A percentile compares a stretch with the other conserved stretches of the same genome.
Conservation (phyloP, 129 eudicot genomes). For the Ambrosia artemisiifolia region DNA sequence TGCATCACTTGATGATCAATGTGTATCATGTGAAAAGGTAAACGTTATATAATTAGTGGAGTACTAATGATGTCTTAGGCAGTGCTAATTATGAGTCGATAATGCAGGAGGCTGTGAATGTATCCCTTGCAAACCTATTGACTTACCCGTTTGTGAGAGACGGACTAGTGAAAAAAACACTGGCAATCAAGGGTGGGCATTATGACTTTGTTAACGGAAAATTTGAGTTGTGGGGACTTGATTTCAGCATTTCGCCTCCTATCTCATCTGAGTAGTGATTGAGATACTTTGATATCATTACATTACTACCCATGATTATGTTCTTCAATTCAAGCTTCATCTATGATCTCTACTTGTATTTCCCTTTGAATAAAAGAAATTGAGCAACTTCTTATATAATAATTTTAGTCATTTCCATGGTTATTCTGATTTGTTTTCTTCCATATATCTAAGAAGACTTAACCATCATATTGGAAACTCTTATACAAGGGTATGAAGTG, state of each 20-base stretch:
- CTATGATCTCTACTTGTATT: constrained; percentile 25
- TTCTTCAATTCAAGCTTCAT: constrained; percentile 13
- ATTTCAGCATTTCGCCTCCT: constrained; percentile 63
- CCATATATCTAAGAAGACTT: constrained; percentile 52
- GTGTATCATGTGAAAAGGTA: constrained; percentile 73
- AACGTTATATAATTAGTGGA: not conserved
- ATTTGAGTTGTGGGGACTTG: constrained; percentile 95
- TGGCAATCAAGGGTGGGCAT: constrained; percentile 85
- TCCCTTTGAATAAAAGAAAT: constrained; percentile 3
- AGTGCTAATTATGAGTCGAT: not conserved
- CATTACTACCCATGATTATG: constrained; percentile 3
- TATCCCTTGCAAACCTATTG: constrained; percentile 72
- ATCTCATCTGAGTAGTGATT: constrained; percentile 60
- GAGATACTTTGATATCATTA: constrained; percentile 25
- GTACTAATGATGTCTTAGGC: not conserved
- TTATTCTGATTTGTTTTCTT: constrained; percentile 16
- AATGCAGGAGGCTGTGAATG: constrained; percentile 89
- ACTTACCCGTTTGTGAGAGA: constrained; percentile 85
- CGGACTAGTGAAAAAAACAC: constrained; percentile 79
- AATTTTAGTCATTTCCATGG: constrained; percentile 6
- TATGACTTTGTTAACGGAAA: constrained; percentile 90
- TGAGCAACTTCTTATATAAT: not conserved
- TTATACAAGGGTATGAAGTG: not conserved
- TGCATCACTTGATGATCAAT: constrained; percentile 52
- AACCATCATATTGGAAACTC: constrained; percentile 47